Percentiles rank a stretch among this genome's conserved stretches.
Evolutionary conservation across 2,329 filamentous ascomycete species (phyloP).

Genomic region (Lecanoromycetidae sp.): DNA sequence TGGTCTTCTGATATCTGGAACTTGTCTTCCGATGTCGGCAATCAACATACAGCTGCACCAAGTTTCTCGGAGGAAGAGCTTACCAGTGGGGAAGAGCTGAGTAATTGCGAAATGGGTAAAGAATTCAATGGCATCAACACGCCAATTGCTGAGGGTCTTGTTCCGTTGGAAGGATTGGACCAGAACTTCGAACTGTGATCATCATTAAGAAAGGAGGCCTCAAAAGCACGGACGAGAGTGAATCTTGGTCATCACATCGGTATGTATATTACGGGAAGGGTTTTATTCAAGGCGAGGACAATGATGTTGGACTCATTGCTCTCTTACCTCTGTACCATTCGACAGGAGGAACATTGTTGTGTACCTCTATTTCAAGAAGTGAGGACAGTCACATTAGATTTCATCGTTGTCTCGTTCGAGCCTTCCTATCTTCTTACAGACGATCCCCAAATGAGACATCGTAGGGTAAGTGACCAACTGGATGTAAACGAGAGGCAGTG

Average conservation of each 20-base stretch:
- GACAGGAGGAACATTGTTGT: too few species aligned
- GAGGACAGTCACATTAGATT: too few species aligned
- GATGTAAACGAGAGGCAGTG: too few species aligned
- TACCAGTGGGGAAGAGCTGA: conserved; percentile 38
- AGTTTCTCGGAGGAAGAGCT: conserved; percentile 50
- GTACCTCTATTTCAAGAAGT: too few species aligned
- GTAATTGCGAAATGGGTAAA: conserved; percentile 14
- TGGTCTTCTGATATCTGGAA: conserved; percentile 14
- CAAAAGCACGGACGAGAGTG: background rate
- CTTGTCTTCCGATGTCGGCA: conserved; percentile 22
- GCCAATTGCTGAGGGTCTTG: conserved; percentile 25
- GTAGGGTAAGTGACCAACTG: too few species aligned
- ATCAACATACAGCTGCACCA: conserved; percentile 29
- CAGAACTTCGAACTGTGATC: conserved; percentile 29
- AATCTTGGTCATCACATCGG: background rate
- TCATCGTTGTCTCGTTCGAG: too few species aligned
- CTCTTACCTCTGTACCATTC: too few species aligned
- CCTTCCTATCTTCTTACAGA: too few species aligned
- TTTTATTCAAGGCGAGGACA: too few species aligned
- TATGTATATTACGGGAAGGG: too few species aligned
- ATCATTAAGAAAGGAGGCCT: background rate
- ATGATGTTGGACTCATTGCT: too few species aligned
- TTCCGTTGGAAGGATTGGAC: conserved; percentile 19
- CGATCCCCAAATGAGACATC: too few species aligned
- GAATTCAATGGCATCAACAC: conserved; percentile 12